phyloP scores from a whole-genome alignment of 1,284 basidiomycete species.

The Boletus subluridellus region DNA sequence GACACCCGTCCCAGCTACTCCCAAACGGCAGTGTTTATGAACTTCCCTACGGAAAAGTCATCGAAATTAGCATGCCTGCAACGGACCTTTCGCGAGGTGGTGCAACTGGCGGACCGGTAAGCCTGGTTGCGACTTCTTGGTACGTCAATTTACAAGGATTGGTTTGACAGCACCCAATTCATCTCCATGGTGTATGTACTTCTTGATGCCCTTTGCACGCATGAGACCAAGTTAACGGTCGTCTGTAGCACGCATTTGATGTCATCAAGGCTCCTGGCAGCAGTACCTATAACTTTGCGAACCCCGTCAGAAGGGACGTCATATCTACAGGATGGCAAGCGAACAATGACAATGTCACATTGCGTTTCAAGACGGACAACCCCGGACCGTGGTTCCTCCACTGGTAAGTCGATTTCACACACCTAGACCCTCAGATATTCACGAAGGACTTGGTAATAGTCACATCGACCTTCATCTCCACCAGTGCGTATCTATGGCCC shows the following conservation, averaged over 20 bases:
- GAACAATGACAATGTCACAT: conserved; percentile 27
- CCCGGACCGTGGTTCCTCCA: conserved; percentile 3
- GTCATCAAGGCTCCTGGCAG: no score
- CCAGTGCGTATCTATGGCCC: conserved; percentile 13
- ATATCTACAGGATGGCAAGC: conserved; percentile 19
- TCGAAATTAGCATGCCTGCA: conserved; percentile 35
- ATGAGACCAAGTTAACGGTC: not conserved
- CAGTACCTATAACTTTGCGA: no score
- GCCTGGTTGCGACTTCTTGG: not conserved
- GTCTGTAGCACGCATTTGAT: conserved; percentile 29
- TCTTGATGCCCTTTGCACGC: not conserved
- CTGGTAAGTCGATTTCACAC: conserved; percentile 15
- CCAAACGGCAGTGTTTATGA: conserved; percentile 38
- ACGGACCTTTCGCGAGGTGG: conserved; percentile 8
- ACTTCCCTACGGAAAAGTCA: conserved; percentile 33
- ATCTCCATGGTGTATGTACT: conserved; percentile 30
- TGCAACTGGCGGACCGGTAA: conserved; percentile 34
- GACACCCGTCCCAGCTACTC: conserved; percentile 35
- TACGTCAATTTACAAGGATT: not conserved
- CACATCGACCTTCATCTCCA: conserved; percentile 31
- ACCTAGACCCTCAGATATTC: not conserved
- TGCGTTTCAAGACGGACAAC: conserved; percentile 33
- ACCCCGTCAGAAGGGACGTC: conserved; percentile 19
- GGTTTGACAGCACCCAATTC: conserved; percentile 22
- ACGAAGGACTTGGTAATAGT: conserved; percentile 6